These are phyloP conservation scores for Tetracladium setigerum DNA, from an alignment of 495 filamentous ascomycete species.

Conservation along the genomic window DNA sequence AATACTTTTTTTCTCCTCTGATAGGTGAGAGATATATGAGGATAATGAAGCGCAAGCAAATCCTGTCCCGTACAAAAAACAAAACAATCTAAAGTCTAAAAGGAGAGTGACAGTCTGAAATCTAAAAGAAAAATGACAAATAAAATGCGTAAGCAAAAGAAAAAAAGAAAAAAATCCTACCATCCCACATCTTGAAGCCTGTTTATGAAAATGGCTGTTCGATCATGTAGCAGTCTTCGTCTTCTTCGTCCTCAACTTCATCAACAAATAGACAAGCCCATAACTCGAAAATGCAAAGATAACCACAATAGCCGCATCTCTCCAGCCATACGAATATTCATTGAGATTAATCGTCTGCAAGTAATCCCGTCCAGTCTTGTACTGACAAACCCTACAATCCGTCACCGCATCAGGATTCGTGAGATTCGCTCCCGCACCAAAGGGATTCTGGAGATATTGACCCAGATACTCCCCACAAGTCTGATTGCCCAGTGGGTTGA, in stretches of 20 bases:
- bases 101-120: too few relatives aligned
- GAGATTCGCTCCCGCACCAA: constrained; percentile 26
- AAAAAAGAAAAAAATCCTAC: too few relatives aligned
- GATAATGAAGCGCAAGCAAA: too few relatives aligned
- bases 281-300: constrained; percentile 40
- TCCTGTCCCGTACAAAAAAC: too few relatives aligned
- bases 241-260: constrained; percentile 38
- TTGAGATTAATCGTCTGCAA: constrained; percentile 26
- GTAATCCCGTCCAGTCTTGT: constrained; percentile 47
- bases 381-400: constrained; percentile 57
- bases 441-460: constrained; percentile 17
- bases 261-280: constrained; percentile 38
- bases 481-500: constrained; percentile 35
- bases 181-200: too few relatives aligned
- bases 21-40: too few relatives aligned
- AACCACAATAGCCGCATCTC: constrained; percentile 43
- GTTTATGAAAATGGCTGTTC: too few relatives aligned
- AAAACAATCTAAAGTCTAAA: too few relatives aligned
- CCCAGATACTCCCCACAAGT: constrained; percentile 18
- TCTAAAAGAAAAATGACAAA: too few relatives aligned
- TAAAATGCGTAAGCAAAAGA: too few relatives aligned
- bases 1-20: too few relatives aligned
- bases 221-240: constrained; percentile 37
- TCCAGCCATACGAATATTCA: constrained; percentile 49
- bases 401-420: constrained; percentile 32